Evolutionary conservation across 2,329 filamentous ascomycete species (phyloP), one percentile per base, ranked within the genome.

Genomic region (Penicillium glabrum): DNA sequence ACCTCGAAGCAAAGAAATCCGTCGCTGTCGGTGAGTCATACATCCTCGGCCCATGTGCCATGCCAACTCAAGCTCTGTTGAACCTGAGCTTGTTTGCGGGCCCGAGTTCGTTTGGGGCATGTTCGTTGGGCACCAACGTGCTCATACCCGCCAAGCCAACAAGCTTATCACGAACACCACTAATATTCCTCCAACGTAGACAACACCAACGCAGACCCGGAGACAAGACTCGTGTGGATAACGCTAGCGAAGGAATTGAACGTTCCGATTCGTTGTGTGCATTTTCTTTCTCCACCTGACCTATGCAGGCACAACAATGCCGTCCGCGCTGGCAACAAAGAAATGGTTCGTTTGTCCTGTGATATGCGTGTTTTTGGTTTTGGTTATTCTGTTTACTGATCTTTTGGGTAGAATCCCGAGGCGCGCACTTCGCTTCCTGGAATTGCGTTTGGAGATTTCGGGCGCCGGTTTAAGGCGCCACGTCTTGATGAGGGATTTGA

Each of bases 161-260:
- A 39, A 19, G 39, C 39, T 41, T 14, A 23, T 7, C 39, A 13
- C 23, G 11, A 19, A 27, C 23, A 19, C 47, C 33, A 50, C 47
- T 45, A 51, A 51, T 19, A 44, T 33, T 11, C 11, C n/a, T 23
- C 19, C 39, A 51, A 45, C n/a, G 54, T 54, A 95, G 95, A 99
- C 75, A 98, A 96, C 73, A 98, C 95, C n/a, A 99, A 99, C 71
- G 86, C 93, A 29, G 89, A 96, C 75, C 72, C 81, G 11, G 88
- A 90, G 51, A 91, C 88, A 24, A 84, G 95, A 62, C 82, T 83
- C n/a, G 77, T 89, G 58, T 98, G 93, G 93, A 76, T 91, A 31
- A 79, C 84, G 26, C 76, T 98, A 29, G 92, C 92, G 19, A 83
- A 82, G 61, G 88, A 88, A 66, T 77, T 86, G 67, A 79, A 84